Percentiles rank a stretch among this genome's conserved stretches.
phyloP scores from a whole-genome alignment of 192 early-diverging fungal species.

The Coemansia sp. region DNA sequence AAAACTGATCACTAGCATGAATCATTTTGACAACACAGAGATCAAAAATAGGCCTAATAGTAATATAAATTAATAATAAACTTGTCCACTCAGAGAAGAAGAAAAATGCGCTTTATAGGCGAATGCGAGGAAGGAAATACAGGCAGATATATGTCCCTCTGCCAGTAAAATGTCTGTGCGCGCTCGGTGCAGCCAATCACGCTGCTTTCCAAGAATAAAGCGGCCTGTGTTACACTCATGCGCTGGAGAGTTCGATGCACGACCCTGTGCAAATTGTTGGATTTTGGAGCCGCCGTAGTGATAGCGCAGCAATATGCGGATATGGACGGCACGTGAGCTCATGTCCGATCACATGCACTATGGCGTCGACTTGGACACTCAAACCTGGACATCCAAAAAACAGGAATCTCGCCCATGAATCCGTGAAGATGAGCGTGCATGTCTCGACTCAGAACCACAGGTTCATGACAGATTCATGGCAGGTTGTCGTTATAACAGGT shows the following conservation, averaged over 20 bases:
- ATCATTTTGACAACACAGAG: slow-evolving; percentile 29
- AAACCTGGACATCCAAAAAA: no score
- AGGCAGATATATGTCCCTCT: neutral
- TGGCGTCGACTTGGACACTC: no score
- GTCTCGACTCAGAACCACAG: no score
- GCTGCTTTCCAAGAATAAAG: neutral
- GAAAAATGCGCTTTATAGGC: neutral
- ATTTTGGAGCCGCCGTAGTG: neutral
- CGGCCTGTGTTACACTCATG: neutral
- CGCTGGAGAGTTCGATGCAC: neutral
- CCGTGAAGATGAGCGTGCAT: no score
- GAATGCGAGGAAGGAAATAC: neutral
- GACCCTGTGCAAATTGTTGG: neutral
- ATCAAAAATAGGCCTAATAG: neutral
- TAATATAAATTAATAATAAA: neutral
- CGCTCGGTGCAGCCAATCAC: neutral
- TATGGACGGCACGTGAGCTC: neutral
- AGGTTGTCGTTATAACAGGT: no score
- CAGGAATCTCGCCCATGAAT: no score
- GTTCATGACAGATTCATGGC: no score
- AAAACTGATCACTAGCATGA: slow-evolving; percentile 49
- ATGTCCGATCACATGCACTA: slow-evolving; percentile 7
- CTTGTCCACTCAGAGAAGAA: neutral
- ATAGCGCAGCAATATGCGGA: slow-evolving; percentile 4
- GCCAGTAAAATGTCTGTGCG: slow-evolving; percentile 5